These are phyloP conservation scores for Mycosphaerella arachidis DNA, from an alignment of 2,329 filamentous ascomycete genomes.

Conservation along the genomic window DNA sequence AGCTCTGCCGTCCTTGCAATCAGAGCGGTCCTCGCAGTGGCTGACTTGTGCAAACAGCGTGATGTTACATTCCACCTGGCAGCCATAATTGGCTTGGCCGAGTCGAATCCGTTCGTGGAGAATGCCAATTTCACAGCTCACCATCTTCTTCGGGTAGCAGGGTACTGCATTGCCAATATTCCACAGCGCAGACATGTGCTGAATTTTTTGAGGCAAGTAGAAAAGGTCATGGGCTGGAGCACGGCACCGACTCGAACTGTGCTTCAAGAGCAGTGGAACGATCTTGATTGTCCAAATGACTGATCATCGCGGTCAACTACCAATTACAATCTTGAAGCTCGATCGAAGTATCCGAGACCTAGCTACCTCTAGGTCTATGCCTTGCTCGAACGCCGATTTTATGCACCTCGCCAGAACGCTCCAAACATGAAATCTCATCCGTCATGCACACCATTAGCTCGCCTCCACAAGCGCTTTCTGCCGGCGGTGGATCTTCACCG, in stretches of 20 bases:
- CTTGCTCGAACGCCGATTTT: background rate
- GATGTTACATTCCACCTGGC: slow-evolving; percentile 17
- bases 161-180: slow-evolving; percentile 21
- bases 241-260: slow-evolving; percentile 16
- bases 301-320: slow-evolving; percentile 1
- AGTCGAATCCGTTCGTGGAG: slow-evolving; percentile 22
- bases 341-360: background rate
- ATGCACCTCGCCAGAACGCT: slow-evolving; percentile 4
- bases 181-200: slow-evolving; percentile 18
- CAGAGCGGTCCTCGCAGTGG: background rate
- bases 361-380: background rate
- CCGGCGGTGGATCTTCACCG: slow-evolving; percentile 37
- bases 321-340: background rate
- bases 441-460: background rate
- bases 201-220: slow-evolving; percentile 14
- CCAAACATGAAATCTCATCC: background rate
- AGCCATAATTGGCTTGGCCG: slow-evolving; percentile 19
- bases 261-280: slow-evolving; percentile 21
- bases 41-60: slow-evolving; percentile 9
- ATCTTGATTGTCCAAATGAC: slow-evolving; percentile 17
- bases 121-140: slow-evolving; percentile 24
- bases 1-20: background rate
- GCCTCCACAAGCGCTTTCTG: slow-evolving; percentile 5
- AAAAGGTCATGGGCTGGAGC: slow-evolving; percentile 19
- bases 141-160: slow-evolving; percentile 21